phyloP scores from a whole-genome alignment of 768 basidiomycete species.

The Boletus rex-veris region DNA sequence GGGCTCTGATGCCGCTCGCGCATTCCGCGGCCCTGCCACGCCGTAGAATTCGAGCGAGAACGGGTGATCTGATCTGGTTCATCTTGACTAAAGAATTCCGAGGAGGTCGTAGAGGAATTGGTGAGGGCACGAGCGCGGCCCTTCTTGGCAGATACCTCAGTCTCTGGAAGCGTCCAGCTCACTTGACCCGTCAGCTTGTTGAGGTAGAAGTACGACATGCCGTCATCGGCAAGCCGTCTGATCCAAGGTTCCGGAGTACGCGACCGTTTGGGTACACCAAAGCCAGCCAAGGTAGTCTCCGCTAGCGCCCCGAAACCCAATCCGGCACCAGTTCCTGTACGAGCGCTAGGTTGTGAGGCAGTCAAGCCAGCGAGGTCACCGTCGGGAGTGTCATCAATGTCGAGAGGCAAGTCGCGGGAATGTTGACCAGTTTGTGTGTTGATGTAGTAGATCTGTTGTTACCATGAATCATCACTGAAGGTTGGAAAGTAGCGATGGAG shows the following conservation, averaged over 20 bases:
- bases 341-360: conserved; percentile 50
- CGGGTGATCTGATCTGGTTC: conserved; percentile 23
- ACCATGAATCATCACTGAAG: not conserved
- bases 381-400: conserved; percentile 63
- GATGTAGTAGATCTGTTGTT: conserved; percentile 84
- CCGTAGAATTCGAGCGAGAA: conserved; percentile 35
- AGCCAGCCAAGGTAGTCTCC: conserved; percentile 46
- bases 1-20: conserved; percentile 31
- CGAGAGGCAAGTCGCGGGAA: conserved; percentile 79
- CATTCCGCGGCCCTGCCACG: conserved; percentile 25
- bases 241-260: conserved; percentile 82
- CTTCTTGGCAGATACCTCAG: conserved; percentile 22
- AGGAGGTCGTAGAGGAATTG: conserved; percentile 33
- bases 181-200: conserved; percentile 68
- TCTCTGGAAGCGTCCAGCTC: conserved; percentile 67
- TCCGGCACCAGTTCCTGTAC: conserved; percentile 51
- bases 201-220: conserved; percentile 72
- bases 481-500: not conserved
- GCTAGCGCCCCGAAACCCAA: conserved; percentile 41
- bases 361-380: conserved; percentile 59
- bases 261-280: conserved; percentile 56
- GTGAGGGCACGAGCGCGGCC: conserved; percentile 35
- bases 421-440: conserved; percentile 86
- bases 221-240: conserved; percentile 76
- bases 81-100: conserved; percentile 23